Evolutionary conservation across 805 yeast species (phyloP).

Genomic region (Kuraishia floccosa): DNA sequence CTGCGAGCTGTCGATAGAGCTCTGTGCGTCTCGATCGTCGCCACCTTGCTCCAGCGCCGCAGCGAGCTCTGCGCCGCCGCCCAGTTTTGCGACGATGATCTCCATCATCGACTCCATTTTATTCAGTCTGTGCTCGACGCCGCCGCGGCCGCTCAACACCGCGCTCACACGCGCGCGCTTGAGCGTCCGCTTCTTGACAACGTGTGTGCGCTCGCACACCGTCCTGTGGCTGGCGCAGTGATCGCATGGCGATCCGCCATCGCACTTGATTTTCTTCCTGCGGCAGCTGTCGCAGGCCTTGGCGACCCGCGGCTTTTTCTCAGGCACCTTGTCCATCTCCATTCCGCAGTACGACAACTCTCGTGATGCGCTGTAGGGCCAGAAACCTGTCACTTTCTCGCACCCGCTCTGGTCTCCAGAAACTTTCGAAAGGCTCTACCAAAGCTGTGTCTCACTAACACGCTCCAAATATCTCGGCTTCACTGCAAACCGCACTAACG

Average conservation of each 20-base stretch:
- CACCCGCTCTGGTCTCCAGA: too few species aligned
- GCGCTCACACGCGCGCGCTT: neutral
- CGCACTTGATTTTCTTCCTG: slow-evolving; percentile 37
- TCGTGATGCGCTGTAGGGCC: too few species aligned
- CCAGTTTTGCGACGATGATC: slow-evolving; percentile 11
- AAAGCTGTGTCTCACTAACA: too few species aligned
- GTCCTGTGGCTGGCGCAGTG: slow-evolving; percentile 23
- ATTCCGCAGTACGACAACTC: too few species aligned
- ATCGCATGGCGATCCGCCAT: slow-evolving; percentile 30
- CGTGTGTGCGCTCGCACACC: slow-evolving; percentile 22
- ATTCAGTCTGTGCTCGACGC: slow-evolving; percentile 16
- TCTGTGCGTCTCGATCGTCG: neutral
- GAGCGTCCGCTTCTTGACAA: slow-evolving; percentile 20
- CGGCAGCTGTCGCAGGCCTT: slow-evolving; percentile 42
- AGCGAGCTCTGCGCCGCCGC: neutral
- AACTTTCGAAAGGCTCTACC: too few species aligned
- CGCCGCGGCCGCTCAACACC: slow-evolving; percentile 1
- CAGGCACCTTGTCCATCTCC: too few species aligned
- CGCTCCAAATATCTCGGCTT: too few species aligned
- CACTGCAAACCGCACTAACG: too few species aligned
- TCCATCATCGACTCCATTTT: slow-evolving; percentile 22
- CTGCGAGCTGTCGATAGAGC: neutral
- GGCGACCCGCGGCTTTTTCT: too few species aligned
- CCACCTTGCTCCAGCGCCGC: too few species aligned
- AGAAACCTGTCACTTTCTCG: too few species aligned